Percentiles rank a stretch among this genome's conserved stretches.
phyloP scores from a whole-genome alignment of 495 filamentous ascomycete species.

The Astrothelium subdiscretum region DNA sequence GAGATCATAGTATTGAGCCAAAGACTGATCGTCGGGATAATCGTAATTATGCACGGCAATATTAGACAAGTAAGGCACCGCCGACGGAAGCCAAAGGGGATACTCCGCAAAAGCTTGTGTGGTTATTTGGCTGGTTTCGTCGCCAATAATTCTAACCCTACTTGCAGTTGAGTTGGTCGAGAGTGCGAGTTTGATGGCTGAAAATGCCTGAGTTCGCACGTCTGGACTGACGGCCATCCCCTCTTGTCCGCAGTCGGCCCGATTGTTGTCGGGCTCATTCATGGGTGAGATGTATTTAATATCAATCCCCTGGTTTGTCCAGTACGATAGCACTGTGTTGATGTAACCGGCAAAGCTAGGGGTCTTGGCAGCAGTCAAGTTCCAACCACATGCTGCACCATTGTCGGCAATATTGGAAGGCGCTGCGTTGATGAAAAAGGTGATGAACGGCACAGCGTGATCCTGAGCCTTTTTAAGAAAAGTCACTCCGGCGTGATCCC shows the following conservation, averaged over 20 bases:
- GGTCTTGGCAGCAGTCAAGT: slow-evolving; percentile 8
- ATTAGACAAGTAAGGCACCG: slow-evolving; percentile 1
- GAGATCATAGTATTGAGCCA: slow-evolving; percentile 2
- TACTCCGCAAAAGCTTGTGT: slow-evolving; percentile 8
- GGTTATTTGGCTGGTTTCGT: slow-evolving; percentile 9
- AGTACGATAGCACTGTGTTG: slow-evolving; percentile 9
- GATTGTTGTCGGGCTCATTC: slow-evolving; percentile 13
- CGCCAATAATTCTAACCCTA: slow-evolving; percentile 9
- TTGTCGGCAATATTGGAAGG: slow-evolving; percentile 11
- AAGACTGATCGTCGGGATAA: slow-evolving; percentile 5
- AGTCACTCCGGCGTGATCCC: slow-evolving; percentile 11
- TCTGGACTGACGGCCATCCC: slow-evolving; percentile 9
- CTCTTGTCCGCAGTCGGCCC: slow-evolving; percentile 11
- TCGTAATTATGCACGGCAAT: slow-evolving; percentile 14
- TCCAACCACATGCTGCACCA: slow-evolving; percentile 12
- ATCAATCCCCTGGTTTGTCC: slow-evolving; percentile 7
- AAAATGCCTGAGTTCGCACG: slow-evolving; percentile 1
- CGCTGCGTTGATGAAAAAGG: slow-evolving; percentile 15
- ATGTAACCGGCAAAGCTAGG: slow-evolving; percentile 8
- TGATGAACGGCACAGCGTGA: slow-evolving; percentile 10
- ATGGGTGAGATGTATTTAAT: slow-evolving; percentile 12
- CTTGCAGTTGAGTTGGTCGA: neutral
- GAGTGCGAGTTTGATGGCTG: slow-evolving; percentile 2
- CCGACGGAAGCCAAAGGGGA: slow-evolving; percentile 7
- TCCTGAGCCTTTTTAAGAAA: slow-evolving; percentile 10